phyloP scores from a whole-genome alignment of 1,284 basidiomycete species.

The Austroboletus niveus region DNA sequence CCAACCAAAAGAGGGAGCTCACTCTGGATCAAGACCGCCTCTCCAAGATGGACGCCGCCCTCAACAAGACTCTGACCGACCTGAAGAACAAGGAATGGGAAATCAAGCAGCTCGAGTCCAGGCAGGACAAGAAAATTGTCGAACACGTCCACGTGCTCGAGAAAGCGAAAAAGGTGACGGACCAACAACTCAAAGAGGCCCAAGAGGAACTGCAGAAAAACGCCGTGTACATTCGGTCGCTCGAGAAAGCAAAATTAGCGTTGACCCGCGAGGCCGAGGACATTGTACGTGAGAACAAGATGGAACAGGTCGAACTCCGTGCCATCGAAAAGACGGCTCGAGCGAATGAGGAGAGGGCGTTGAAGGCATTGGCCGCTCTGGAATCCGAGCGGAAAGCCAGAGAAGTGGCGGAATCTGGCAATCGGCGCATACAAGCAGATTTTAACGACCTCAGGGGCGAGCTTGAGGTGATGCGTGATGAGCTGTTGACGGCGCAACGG shows the following conservation, averaged over 20 bases:
- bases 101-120: slow-evolving; percentile 79
- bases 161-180: slow-evolving; percentile 94
- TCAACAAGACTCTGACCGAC: slow-evolving; percentile 77
- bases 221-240: slow-evolving; percentile 73
- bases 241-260: slow-evolving; percentile 79
- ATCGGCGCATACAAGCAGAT: slow-evolving; percentile 58
- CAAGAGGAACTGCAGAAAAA: slow-evolving; percentile 76
- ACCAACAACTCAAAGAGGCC: slow-evolving; percentile 85
- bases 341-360: slow-evolving; percentile 57
- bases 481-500: slow-evolving; percentile 50
- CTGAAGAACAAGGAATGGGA: slow-evolving; percentile 85
- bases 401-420: slow-evolving; percentile 62
- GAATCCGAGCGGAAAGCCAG: slow-evolving; percentile 64
- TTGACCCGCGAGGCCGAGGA: slow-evolving; percentile 87
- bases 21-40: slow-evolving; percentile 68
- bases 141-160: slow-evolving; percentile 98
- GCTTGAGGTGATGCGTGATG: slow-evolving; percentile 50
- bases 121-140: slow-evolving; percentile 96
- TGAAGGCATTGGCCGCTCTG: slow-evolving; percentile 54
- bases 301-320: slow-evolving; percentile 66
- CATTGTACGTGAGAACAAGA: slow-evolving; percentile 71
- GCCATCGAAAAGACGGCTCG: slow-evolving; percentile 65
- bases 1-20: slow-evolving; percentile 69
- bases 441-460: slow-evolving; percentile 54
- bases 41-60: slow-evolving; percentile 74